Base-by-base conservation (phyloP, 176 grass and related monocot genomes). In the Puya raimondii region DNA sequence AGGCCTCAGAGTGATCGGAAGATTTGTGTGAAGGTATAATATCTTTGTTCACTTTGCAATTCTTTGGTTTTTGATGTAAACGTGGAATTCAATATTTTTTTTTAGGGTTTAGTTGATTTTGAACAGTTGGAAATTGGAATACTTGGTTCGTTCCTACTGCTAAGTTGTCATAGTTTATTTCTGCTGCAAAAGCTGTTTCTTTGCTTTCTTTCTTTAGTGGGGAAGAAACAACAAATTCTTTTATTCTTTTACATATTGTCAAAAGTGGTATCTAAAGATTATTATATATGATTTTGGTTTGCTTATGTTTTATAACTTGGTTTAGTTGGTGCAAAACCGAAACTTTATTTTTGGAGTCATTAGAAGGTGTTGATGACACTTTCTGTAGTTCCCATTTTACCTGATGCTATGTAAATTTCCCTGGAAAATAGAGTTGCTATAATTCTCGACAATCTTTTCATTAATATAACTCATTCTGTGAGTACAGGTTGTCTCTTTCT, bases 11-110 rank as follows among this genome's bases (percentile, higher is more conserved):
- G 56, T 21, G 56, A 61, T 20, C n/a, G 17, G 1, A 61, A 18
- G 56, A 61, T 61, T n/a, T 61, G 56, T 22, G 56, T 61, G 9
- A 61, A 61, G 56, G 56, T 61, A 61, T 61, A 61, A 58, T 18
- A 12, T 58, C 18, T 58, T 58, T 58, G 54, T 58, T 58, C 18
- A 9, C 5, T 58, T 58, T 58, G 16, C 4, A 1, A 8, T 1
- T 58, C 54, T 29, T 29, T 29, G 27, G 3, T 29, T 2, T 29
- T 29, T 29, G 27, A 29, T 29, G 27, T 29, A 29, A 29, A 2
- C 3, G 27, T 29, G 27, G 27, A 3, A 29, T 29, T 29, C 27
- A 29, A 29, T 29, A 29, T 29, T 3, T 29, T 3, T 29, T 29
- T 29, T 2, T 3, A 29, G 27, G 2, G 27, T 29, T 29, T 29